These are phyloP conservation scores for Selaginella moellendorffii DNA, from an alignment of 75 land plant genomes.

Conservation along the genomic window DNA sequence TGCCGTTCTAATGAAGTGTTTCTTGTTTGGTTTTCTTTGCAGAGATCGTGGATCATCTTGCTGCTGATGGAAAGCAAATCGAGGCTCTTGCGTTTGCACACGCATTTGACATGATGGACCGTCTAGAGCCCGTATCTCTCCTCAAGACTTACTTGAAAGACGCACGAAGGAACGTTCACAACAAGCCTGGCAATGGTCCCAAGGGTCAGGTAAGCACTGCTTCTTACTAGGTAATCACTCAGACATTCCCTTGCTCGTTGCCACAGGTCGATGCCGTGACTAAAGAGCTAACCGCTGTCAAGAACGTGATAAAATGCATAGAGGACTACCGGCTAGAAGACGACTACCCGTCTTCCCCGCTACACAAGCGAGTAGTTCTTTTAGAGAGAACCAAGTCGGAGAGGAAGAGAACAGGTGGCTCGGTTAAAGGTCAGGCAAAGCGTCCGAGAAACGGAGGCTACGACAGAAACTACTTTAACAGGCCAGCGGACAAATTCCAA, in stretches of 20 bases:
- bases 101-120: conserved; percentile 48
- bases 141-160: conserved; percentile 67
- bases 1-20: too few species aligned
- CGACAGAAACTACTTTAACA: neutral
- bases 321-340: neutral
- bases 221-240: neutral
- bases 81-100: conserved; percentile 27
- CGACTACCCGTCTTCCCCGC: neutral
- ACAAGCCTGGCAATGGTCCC: neutral
- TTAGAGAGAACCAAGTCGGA: neutral
- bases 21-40: too few species aligned
- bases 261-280: neutral
- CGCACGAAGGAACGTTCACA: conserved; percentile 24
- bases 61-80: conserved; percentile 32
- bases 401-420: neutral
- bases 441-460: neutral
- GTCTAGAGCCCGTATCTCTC: conserved; percentile 50
- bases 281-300: neutral
- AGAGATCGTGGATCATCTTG: conserved; percentile 30
- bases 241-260: too few species aligned
- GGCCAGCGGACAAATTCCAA: neutral
- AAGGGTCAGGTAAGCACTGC: neutral
- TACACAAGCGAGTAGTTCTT: neutral
- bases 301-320: neutral
- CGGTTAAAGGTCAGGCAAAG: neutral